These are phyloP conservation scores for Arthrobotrys pseudoclavata DNA, from an alignment of 2,329 filamentous ascomycete species.

Conservation along the genomic window DNA sequence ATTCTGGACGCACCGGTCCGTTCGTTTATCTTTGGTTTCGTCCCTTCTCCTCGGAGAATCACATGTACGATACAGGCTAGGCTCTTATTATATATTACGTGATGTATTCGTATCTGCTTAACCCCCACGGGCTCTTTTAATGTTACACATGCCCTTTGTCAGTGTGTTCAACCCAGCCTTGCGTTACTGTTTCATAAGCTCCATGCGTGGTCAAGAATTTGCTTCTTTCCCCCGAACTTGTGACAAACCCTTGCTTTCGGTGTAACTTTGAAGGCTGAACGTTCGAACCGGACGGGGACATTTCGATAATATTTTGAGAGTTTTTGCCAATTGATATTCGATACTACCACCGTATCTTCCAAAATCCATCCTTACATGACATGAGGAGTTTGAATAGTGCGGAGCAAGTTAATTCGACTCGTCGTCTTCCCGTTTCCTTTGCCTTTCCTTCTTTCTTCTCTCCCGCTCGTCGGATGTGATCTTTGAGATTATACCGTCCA, in stretches of 20 bases:
- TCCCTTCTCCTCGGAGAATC: neutral
- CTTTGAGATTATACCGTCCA: slow-evolving; percentile 43
- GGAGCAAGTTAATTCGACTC: neutral
- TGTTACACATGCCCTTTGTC: neutral
- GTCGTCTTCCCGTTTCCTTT: neutral
- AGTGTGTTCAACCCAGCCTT: neutral
- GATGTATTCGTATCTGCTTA: neutral
- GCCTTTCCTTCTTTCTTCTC: slow-evolving; percentile 8
- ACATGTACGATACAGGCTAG: neutral
- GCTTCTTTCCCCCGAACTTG: neutral
- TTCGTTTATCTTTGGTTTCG: neutral
- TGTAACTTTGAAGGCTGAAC: neutral
- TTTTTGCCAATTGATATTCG: neutral
- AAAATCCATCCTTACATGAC: neutral
- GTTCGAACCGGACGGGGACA: neutral
- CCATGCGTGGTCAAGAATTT: neutral
- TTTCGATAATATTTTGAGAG: neutral
- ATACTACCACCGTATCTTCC: neutral
- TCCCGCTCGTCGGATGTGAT: slow-evolving; percentile 32
- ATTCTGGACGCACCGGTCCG: slow-evolving; percentile 11
- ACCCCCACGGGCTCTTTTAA: neutral
- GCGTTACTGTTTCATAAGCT: neutral
- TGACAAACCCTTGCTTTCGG: neutral
- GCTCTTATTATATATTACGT: neutral
- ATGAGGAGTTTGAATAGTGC: no score